These are phyloP conservation scores for Pseudozyma sp. DNA, from an alignment of 1,284 basidiomycete genomes.

Conservation along the genomic window DNA sequence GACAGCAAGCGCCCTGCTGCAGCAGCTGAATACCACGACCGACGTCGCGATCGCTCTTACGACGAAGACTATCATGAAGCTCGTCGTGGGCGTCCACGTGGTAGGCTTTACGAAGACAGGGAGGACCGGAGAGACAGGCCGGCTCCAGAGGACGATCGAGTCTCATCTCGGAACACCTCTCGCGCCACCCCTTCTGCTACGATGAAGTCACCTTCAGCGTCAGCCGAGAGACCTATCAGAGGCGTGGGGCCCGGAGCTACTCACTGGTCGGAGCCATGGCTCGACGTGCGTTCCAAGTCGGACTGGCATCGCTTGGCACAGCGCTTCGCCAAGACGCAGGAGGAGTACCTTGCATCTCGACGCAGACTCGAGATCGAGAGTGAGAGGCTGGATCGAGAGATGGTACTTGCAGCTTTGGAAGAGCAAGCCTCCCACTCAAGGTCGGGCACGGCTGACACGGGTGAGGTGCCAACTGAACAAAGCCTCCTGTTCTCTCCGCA, in stretches of 20 bases:
- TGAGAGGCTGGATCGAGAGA: slow-evolving; percentile 30
- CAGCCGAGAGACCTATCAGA: slow-evolving; percentile 21
- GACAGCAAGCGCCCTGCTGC: background rate
- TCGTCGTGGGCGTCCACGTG: background rate
- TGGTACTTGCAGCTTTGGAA: slow-evolving; percentile 25
- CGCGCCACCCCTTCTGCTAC: background rate
- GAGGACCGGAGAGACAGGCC: background rate
- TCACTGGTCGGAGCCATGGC: slow-evolving; percentile 51
- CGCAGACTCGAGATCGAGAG: slow-evolving; percentile 32
- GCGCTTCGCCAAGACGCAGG: slow-evolving; percentile 41
- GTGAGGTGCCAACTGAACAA: slow-evolving; percentile 7
- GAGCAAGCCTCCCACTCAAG: slow-evolving; percentile 9
- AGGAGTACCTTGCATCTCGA: slow-evolving; percentile 32
- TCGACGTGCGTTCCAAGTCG: slow-evolving; percentile 37
- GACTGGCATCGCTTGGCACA: slow-evolving; percentile 50
- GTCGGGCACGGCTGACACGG: background rate
- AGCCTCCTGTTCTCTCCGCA: slow-evolving; percentile 38
- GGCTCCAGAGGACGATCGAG: slow-evolving; percentile 1
- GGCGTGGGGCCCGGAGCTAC: slow-evolving; percentile 48
- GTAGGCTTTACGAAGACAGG: no score
- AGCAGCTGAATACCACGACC: slow-evolving; percentile 14
- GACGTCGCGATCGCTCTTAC: slow-evolving; percentile 26
- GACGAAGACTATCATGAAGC: slow-evolving; percentile 16
- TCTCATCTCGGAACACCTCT: background rate
- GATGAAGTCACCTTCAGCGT: slow-evolving; percentile 3